These are phyloP conservation scores for Macrophomina pseudophaseolina DNA, from an alignment of 2,329 filamentous ascomycete genomes.

Conservation along the genomic window DNA sequence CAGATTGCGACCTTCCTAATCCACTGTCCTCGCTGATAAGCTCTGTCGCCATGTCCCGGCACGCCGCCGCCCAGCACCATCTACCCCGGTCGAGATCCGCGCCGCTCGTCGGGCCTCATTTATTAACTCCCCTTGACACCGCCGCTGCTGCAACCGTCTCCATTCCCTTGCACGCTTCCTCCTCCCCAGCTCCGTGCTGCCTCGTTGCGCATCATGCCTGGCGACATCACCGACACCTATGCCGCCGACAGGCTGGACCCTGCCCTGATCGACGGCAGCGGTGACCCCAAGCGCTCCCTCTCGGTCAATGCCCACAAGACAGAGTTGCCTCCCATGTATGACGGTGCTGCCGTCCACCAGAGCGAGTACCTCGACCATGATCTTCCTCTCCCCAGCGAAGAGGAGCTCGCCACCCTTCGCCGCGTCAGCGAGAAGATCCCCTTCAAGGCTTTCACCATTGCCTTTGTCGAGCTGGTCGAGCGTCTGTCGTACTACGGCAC, in stretches of 20 bases:
- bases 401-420: conserved; percentile 42
- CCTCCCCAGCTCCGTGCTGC: not conserved
- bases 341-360: conserved; percentile 46
- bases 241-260: conserved; percentile 40
- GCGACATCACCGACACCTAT: conserved; percentile 31
- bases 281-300: conserved; percentile 41
- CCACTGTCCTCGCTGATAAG: conserved; percentile 7
- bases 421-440: conserved; percentile 43
- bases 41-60: conserved; percentile 1
- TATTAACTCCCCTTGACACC: not conserved
- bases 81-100: not conserved
- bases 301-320: conserved; percentile 32
- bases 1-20: conserved; percentile 4
- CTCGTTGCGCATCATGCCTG: conserved; percentile 27
- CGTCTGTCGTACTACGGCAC: conserved; percentile 48
- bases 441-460: conserved; percentile 44
- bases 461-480: conserved; percentile 46
- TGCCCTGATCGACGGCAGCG: conserved; percentile 40
- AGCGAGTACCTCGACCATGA: conserved; percentile 37
- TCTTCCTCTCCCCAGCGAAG: conserved; percentile 37
- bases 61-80: not conserved
- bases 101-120: not conserved
- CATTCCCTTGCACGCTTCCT: not conserved
- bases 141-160: not conserved
- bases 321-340: conserved; percentile 38